phyloP scores from a whole-genome alignment of 208 protist genomes.

The Crithidia expoeki region DNA sequence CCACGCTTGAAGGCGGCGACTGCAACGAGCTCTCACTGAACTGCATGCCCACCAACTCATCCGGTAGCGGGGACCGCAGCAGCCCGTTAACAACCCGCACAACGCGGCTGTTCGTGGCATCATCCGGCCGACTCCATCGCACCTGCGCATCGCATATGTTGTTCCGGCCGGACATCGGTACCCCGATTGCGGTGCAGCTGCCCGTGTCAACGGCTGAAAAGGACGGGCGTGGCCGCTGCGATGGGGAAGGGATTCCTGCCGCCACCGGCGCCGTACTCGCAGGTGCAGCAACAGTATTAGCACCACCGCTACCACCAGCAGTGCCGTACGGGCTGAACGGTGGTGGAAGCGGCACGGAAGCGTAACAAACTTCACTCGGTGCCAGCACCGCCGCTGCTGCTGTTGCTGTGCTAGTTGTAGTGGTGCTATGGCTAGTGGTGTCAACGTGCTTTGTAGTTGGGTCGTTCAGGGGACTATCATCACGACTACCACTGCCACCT shows the following conservation, averaged over 20 bases:
- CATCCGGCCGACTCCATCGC: not conserved
- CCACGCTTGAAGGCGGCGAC: conserved; percentile 11
- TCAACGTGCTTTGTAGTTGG: no score
- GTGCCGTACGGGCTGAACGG: not conserved
- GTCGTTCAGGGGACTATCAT: no score
- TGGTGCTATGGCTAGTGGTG: not conserved
- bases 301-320: not conserved
- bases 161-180: not conserved
- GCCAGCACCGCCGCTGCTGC: not conserved
- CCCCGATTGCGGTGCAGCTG: not conserved
- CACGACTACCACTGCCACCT: not conserved
- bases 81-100: conserved; percentile 11
- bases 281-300: not conserved
- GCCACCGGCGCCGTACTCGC: not conserved
- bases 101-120: not conserved
- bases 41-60: not conserved
- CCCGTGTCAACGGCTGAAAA: not conserved
- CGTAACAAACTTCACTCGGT: not conserved
- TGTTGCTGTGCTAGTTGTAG: not conserved
- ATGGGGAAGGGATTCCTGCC: not conserved
- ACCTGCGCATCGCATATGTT: not conserved
- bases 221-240: not conserved
- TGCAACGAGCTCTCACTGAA: conserved; percentile 13
- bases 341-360: not conserved
- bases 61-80: conserved; percentile 6